Evolutionary conservation across 78 protist species (phyloP).

Genomic region (Tieghemostelium lacteum): DNA sequence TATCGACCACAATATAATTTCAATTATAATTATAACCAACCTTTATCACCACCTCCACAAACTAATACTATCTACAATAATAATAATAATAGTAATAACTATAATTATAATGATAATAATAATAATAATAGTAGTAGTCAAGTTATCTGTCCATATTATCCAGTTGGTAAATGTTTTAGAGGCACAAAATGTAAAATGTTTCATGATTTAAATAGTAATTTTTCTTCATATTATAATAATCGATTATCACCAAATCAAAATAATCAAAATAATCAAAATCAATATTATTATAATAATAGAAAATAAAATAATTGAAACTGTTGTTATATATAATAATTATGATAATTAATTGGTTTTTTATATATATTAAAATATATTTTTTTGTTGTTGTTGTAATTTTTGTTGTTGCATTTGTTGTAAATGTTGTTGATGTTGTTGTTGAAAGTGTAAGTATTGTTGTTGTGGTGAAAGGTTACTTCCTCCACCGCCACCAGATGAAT

Average conservation of each 20-base stretch:
- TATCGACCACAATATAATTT: background rate
- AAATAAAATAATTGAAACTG: background rate
- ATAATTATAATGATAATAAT: background rate
- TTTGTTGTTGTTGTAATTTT: slow-evolving; percentile 5
- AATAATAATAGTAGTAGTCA: background rate
- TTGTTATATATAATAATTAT: background rate
- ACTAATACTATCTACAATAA: background rate
- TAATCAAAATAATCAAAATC: background rate
- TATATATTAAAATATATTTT: background rate
- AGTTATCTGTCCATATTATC: background rate
- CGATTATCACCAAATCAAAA: background rate
- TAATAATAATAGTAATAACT: background rate
- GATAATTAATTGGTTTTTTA: background rate
- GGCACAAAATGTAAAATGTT: background rate
- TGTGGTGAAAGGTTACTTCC: background rate
- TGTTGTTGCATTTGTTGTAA: slow-evolving; percentile 14
- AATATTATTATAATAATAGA: background rate
- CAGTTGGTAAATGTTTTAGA: background rate
- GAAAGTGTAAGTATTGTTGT: slow-evolving; percentile 6
- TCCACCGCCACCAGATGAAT: background rate
- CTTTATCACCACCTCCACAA: background rate
- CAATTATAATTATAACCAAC: background rate
- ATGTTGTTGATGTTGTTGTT: slow-evolving; percentile 20
- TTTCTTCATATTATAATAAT: too few species aligned
- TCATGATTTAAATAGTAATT: too few species aligned